These are phyloP conservation scores for Metschnikowia rubicola DNA, from an alignment of 805 yeast species.

Conservation along the genomic window DNA sequence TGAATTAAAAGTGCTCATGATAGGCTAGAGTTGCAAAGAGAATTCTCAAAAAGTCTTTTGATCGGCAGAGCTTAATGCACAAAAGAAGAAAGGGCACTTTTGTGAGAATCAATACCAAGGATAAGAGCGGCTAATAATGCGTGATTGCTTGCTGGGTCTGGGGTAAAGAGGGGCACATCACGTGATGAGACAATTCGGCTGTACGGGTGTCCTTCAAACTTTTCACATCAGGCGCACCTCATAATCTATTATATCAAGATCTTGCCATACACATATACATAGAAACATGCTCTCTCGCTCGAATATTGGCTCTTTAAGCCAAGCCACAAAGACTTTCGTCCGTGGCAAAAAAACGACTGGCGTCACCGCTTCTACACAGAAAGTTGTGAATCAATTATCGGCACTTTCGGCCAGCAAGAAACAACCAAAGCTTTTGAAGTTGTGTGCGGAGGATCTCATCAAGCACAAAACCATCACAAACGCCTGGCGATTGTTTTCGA, in stretches of 20 bases:
- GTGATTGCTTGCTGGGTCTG: neutral
- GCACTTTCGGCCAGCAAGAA: constrained; percentile 85
- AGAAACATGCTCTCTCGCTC: constrained; percentile 4
- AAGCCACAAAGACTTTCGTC: constrained; percentile 18
- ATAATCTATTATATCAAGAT: neutral
- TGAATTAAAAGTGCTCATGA: neutral
- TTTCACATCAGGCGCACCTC: neutral
- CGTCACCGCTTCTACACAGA: constrained; percentile 38
- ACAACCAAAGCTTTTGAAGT: constrained; percentile 76
- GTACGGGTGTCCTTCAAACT: constrained; percentile 5
- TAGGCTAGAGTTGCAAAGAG: no score
- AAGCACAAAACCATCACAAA: constrained; percentile 78
- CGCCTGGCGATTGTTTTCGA: constrained; percentile 73
- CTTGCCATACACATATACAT: neutral
- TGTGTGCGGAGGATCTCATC: constrained; percentile 75
- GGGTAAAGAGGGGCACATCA: neutral
- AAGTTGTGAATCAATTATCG: constrained; percentile 57
- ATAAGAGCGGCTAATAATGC: no score
- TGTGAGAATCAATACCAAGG: no score
- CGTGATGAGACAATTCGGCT: neutral
- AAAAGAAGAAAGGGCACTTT: no score
- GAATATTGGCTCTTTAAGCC: neutral
- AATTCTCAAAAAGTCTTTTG: no score
- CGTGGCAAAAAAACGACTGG: constrained; percentile 32
- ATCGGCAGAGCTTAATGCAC: no score